Conservation (phyloP, 2,329 filamentous ascomycete species). For the Didymella pinodella region DNA sequence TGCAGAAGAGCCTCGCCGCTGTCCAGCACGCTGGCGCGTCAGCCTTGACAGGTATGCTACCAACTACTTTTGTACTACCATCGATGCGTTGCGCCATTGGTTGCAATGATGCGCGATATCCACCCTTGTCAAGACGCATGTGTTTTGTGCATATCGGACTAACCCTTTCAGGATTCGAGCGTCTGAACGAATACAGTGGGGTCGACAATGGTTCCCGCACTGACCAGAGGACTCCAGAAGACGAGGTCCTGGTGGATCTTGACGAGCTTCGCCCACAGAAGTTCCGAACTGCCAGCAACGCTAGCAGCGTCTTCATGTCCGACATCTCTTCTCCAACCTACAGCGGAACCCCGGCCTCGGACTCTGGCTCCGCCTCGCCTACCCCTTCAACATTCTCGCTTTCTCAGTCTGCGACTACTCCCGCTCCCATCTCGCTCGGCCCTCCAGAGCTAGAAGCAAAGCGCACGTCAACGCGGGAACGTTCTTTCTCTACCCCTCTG, state of each 20-base stretch:
- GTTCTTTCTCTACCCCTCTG: slow-evolving; percentile 46
- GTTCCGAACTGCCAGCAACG: slow-evolving; percentile 39
- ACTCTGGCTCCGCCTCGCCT: slow-evolving; percentile 39
- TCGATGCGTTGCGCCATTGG: slow-evolving; percentile 10
- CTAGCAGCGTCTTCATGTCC: slow-evolving; percentile 42
- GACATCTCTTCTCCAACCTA: slow-evolving; percentile 37
- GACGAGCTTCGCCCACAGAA: slow-evolving; percentile 38
- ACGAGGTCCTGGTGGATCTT: slow-evolving; percentile 36
- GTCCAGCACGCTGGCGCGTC: slow-evolving; percentile 57
- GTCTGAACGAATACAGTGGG: slow-evolving; percentile 40
- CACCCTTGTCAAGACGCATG: slow-evolving; percentile 13
- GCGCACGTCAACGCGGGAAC: slow-evolving; percentile 34
- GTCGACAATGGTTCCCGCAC: slow-evolving; percentile 22
- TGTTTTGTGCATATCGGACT: slow-evolving; percentile 21
- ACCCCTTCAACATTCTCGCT: slow-evolving; percentile 28
- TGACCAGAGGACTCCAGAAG: slow-evolving; percentile 30
- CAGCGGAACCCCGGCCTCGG: slow-evolving; percentile 34
- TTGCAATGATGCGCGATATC: slow-evolving; percentile 18
- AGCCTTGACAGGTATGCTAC: slow-evolving; percentile 52
- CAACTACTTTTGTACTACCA: slow-evolving; percentile 22
- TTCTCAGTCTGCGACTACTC: slow-evolving; percentile 34
- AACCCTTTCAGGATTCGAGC: slow-evolving; percentile 40
- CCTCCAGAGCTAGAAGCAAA: slow-evolving; percentile 27
- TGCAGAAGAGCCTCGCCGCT: slow-evolving; percentile 46
- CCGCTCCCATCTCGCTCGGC: slow-evolving; percentile 44